Conservation (phyloP, 306 rosid genomes). For the Geum urbanum region DNA sequence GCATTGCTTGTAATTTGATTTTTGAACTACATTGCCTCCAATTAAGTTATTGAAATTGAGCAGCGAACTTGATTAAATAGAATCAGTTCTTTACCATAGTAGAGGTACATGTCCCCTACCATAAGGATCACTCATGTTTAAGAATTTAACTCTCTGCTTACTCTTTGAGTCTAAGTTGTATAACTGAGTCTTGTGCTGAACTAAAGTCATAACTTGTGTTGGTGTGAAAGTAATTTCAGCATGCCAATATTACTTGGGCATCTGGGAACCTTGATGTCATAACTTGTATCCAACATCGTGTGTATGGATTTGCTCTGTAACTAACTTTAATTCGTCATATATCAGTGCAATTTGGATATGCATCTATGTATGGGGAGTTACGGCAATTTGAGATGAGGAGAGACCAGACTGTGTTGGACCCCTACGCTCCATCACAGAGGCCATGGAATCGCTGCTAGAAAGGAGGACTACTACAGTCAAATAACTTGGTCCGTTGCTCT, state of each 20-base stretch:
- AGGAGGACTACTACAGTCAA: slow-evolving; percentile 45
- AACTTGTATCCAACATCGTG: neutral
- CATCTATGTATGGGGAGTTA: slow-evolving; percentile 71
- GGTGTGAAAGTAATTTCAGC: neutral
- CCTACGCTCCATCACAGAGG: slow-evolving; percentile 60
- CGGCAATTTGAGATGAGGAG: slow-evolving; percentile 51
- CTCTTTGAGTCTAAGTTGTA: neutral
- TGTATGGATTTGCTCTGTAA: neutral
- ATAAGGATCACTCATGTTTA: neutral
- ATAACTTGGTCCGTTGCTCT: slow-evolving; percentile 27
- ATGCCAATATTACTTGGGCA: neutral
- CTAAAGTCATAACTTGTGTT: neutral
- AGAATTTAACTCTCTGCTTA: neutral
- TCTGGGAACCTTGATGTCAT: neutral
- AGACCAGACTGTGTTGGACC: slow-evolving; percentile 28
- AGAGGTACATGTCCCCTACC: neutral
- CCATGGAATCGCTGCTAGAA: slow-evolving; percentile 75
- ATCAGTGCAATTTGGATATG: slow-evolving; percentile 68
- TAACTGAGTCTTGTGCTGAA: neutral
- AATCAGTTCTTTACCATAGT: neutral
- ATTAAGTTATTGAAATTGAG: neutral
- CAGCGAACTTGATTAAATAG: neutral
- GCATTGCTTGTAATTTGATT: neutral
- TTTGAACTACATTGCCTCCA: neutral
- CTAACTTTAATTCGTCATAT: neutral